phyloP scores from a whole-genome alignment of 2,329 filamentous ascomycete species.

The Talaromyces funiculosus region DNA sequence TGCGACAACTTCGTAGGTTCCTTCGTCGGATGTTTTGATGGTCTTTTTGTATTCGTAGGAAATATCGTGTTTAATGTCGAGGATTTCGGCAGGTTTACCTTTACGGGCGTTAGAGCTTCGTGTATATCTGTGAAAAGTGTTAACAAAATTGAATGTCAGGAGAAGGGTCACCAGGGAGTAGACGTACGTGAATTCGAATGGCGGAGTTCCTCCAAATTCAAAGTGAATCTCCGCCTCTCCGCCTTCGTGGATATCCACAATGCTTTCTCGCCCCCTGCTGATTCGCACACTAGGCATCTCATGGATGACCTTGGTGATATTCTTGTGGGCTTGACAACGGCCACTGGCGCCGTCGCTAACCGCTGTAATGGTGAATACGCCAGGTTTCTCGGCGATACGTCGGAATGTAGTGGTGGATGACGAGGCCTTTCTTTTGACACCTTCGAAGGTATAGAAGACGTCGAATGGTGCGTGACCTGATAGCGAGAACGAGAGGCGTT shows the following conservation, averaged over 20 bases:
- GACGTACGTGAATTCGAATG: conserved; percentile 82
- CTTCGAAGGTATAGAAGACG: conserved; percentile 85
- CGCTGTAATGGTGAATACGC: conserved; percentile 79
- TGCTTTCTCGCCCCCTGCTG: conserved; percentile 71
- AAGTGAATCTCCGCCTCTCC: conserved; percentile 90
- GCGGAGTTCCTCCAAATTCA: conserved; percentile 90
- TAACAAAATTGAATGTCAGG: not conserved
- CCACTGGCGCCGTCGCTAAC: conserved; percentile 77
- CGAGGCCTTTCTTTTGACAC: conserved; percentile 69
- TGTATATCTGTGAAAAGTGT: conserved; percentile 57
- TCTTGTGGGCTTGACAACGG: conserved; percentile 74
- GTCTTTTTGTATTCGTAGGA: conserved; percentile 76
- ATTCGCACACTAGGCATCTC: conserved; percentile 87
- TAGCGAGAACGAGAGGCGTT: conserved; percentile 86
- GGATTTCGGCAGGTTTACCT: conserved; percentile 69
- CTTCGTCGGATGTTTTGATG: conserved; percentile 82
- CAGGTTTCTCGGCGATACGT: conserved; percentile 85
- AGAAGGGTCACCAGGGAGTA: too few relatives aligned
- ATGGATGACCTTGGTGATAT: conserved; percentile 79
- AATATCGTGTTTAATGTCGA: conserved; percentile 86
- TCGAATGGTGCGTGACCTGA: conserved; percentile 89
- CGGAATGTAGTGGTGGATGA: conserved; percentile 71
- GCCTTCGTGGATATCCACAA: conserved; percentile 93
- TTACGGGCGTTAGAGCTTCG: conserved; percentile 77
- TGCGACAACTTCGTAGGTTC: conserved; percentile 92